phyloP scores from a whole-genome alignment of 148 eudicot species.

The Diospyros lotus region DNA sequence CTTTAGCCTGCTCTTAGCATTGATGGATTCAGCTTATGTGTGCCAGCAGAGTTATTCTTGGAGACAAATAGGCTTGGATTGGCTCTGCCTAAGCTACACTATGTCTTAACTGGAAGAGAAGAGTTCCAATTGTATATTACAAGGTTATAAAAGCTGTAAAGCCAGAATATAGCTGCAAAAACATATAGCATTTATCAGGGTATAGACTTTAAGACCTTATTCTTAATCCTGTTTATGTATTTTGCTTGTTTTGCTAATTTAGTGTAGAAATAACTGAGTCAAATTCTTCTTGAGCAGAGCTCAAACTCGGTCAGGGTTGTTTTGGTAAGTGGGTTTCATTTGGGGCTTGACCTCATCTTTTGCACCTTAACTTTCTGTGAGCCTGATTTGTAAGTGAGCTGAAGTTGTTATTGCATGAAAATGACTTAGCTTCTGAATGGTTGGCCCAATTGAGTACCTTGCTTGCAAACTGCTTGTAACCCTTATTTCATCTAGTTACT shows the following conservation, averaged over 20 bases:
- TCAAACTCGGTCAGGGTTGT: not conserved
- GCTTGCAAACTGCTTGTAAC: not conserved
- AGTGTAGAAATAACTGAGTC: not conserved
- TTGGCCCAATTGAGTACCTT: no score
- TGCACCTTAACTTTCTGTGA: not conserved
- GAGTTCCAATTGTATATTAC: not conserved
- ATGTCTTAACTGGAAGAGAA: not conserved
- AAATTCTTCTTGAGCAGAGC: not conserved
- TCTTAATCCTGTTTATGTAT: not conserved
- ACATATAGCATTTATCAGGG: not conserved
- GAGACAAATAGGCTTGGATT: not conserved
- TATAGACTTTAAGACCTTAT: not conserved
- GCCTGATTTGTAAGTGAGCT: not conserved
- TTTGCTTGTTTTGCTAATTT: not conserved
- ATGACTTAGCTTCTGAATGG: not conserved
- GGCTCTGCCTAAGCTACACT: not conserved
- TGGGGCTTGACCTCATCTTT: not conserved
- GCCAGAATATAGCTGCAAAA: not conserved
- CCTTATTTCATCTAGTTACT: not conserved
- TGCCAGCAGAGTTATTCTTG: not conserved
- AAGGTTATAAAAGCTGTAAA: slow-evolving; percentile 2
- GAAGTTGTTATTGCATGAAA: not conserved
- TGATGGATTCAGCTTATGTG: no score
- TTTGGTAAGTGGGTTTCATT: not conserved
- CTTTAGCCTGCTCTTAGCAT: not conserved